Conservation (phyloP, 73 alveolate genomes). For the Symbiodinium pilosum region DNA sequence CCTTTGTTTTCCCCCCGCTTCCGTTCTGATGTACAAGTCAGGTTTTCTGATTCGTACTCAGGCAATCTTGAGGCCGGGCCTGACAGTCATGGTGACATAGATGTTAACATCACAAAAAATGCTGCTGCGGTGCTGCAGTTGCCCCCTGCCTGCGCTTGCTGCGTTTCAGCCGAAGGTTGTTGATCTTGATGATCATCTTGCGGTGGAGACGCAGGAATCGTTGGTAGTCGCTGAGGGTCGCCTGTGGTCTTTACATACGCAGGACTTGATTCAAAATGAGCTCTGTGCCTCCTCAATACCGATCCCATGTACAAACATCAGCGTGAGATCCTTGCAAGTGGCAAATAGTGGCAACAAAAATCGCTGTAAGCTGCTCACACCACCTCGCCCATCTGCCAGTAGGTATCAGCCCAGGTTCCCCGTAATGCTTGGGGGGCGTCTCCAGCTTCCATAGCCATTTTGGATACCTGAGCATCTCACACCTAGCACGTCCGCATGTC, state of each 20-base stretch:
- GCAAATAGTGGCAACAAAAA: neutral
- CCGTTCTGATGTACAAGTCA: no score
- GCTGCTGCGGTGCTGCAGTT: neutral
- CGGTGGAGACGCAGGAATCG: slow-evolving; percentile 92
- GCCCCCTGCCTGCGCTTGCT: slow-evolving; percentile 55
- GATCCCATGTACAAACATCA: slow-evolving; percentile 81
- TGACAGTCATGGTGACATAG: neutral
- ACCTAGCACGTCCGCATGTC: no score
- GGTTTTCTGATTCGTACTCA: neutral
- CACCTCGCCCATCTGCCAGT: neutral
- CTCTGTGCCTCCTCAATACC: slow-evolving; percentile 46
- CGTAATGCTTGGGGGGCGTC: slow-evolving; percentile 91
- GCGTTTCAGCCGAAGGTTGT: slow-evolving; percentile 78
- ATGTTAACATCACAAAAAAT: no score
- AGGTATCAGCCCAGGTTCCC: slow-evolving; percentile 43
- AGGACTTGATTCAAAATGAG: neutral
- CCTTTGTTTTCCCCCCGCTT: no score
- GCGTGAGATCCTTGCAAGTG: slow-evolving; percentile 59
- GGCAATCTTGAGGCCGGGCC: slow-evolving; percentile 82
- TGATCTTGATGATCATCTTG: slow-evolving; percentile 75
- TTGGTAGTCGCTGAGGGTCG: slow-evolving; percentile 78
- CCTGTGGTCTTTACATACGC: neutral
- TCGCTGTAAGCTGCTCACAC: no score
- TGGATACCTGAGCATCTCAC: slow-evolving; percentile 40
- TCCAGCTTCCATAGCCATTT: slow-evolving; percentile 86